Evolutionary conservation across 345 rosid genomes (phyloP).

Genomic region (Eutrema yunnanense): DNA sequence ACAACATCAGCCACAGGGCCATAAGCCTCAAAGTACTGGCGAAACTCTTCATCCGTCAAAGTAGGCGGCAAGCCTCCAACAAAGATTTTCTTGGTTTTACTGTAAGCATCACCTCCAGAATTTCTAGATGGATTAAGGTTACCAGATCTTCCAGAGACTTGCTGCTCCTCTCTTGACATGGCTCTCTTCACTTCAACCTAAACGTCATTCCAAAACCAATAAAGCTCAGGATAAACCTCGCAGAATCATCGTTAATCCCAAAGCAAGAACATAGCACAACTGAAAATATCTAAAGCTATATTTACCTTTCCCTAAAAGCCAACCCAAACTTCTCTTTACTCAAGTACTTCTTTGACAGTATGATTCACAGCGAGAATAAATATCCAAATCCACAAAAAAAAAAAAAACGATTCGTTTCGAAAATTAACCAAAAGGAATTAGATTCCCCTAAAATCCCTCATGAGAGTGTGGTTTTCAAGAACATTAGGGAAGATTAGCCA

Average conservation of each 20-base stretch:
- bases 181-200: slow-evolving; percentile 96
- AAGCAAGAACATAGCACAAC: background rate
- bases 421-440: no score
- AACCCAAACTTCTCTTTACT: background rate
- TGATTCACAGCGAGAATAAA: background rate
- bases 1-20: slow-evolving; percentile 86
- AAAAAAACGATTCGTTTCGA: no score
- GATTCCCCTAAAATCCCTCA: background rate
- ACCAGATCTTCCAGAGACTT: slow-evolving; percentile 56
- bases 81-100: slow-evolving; percentile 82
- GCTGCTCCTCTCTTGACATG: slow-evolving; percentile 91
- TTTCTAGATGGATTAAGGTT: slow-evolving; percentile 48
- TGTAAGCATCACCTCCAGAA: slow-evolving; percentile 50
- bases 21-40: slow-evolving; percentile 76
- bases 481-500: background rate
- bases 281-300: background rate
- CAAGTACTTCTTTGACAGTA: background rate
- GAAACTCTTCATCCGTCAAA: slow-evolving; percentile 76
- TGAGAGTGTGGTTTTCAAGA: no score
- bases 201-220: background rate
- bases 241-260: background rate
- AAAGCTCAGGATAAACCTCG: background rate
- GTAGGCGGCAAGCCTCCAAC: slow-evolving; percentile 95
- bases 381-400: no score
- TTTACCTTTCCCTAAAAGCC: background rate